Percentiles rank a stretch among this genome's conserved stretches.
These are phyloP conservation scores for Tulasnella sp. DNA, from an alignment of 768 basidiomycete genomes.

Conservation along the genomic window DNA sequence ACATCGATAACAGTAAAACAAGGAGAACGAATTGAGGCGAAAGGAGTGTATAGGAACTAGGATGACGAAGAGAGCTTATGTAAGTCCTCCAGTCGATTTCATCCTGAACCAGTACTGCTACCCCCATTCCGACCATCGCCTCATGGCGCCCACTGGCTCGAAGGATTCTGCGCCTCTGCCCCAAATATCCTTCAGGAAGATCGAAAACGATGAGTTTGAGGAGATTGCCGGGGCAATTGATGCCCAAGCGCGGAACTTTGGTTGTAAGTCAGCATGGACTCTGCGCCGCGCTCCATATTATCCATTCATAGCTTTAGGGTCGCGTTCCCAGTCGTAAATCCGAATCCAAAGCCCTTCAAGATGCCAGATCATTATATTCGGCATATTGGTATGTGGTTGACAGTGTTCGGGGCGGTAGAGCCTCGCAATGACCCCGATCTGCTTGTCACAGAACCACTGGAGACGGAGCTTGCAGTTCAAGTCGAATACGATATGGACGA, in stretches of 20 bases:
- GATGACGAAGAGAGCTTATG: no score
- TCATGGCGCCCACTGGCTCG: slow-evolving; percentile 3
- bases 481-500: slow-evolving; percentile 99
- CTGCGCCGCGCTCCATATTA: background rate
- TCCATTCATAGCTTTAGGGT: slow-evolving; percentile 21
- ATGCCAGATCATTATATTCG: slow-evolving; percentile 82
- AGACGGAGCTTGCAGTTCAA: slow-evolving; percentile 80
- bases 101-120: no score
- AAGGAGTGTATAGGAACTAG: no score
- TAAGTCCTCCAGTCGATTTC: no score
- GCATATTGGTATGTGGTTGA: slow-evolving; percentile 56
- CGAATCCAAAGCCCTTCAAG: slow-evolving; percentile 58
- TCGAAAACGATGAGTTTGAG: slow-evolving; percentile 51
- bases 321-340: slow-evolving; percentile 31
- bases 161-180: slow-evolving; percentile 13
- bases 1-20: no score
- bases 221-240: slow-evolving; percentile 55
- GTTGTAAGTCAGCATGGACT: slow-evolving; percentile 41
- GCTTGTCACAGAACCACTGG: slow-evolving; percentile 60
- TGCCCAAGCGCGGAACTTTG: slow-evolving; percentile 51
- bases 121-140: no score
- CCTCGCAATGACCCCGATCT: background rate
- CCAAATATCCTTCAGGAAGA: slow-evolving; percentile 30
- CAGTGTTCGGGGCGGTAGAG: background rate
- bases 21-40: no score